phyloP scores from a whole-genome alignment of 2,329 filamentous ascomycete genomes.

The Corynespora cassiicola region DNA sequence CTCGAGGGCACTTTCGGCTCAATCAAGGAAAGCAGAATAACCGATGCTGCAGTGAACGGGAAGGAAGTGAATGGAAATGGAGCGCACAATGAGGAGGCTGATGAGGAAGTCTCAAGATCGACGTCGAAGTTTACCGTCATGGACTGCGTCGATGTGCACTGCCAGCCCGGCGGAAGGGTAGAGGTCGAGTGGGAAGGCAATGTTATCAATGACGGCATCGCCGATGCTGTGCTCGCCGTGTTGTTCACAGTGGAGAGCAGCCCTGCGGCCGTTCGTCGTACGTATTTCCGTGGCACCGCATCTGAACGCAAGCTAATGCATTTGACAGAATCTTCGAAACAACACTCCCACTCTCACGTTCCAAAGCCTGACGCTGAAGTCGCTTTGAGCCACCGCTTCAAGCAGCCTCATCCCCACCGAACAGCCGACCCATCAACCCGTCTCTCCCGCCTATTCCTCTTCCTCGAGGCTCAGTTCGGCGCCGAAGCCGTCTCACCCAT shows the following conservation, averaged over 20 bases:
- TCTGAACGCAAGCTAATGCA: slow-evolving; percentile 13
- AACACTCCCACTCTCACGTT: slow-evolving; percentile 35
- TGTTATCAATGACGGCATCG: slow-evolving; percentile 95
- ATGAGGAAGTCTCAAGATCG: slow-evolving; percentile 68
- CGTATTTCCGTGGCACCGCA: slow-evolving; percentile 38
- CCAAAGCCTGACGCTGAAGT: slow-evolving; percentile 9
- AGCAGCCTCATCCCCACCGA: slow-evolving; percentile 72
- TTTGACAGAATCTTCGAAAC: slow-evolving; percentile 42
- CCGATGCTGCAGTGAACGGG: slow-evolving; percentile 37
- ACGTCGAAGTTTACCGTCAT: slow-evolving; percentile 72
- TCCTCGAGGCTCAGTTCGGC: slow-evolving; percentile 96
- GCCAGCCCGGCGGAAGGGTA: slow-evolving; percentile 77
- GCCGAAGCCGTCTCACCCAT: slow-evolving; percentile 81
- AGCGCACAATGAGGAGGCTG: slow-evolving; percentile 60
- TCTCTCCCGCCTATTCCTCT: slow-evolving; percentile 87
- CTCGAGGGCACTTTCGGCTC: slow-evolving; percentile 92
- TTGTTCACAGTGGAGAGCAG: slow-evolving; percentile 91
- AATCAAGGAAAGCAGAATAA: slow-evolving; percentile 57
- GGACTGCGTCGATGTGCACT: slow-evolving; percentile 86
- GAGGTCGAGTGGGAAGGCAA: slow-evolving; percentile 98
- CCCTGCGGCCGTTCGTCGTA: slow-evolving; percentile 91
- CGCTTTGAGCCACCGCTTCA: slow-evolving; percentile 36
- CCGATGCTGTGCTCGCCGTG: slow-evolving; percentile 95
- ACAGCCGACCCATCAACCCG: slow-evolving; percentile 76
- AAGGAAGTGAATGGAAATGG: slow-evolving; percentile 49